A percentile compares a stretch with the other conserved stretches of the same genome.
phyloP scores from a whole-genome alignment of 345 rosid genomes.

The Eutrema japonicum region DNA sequence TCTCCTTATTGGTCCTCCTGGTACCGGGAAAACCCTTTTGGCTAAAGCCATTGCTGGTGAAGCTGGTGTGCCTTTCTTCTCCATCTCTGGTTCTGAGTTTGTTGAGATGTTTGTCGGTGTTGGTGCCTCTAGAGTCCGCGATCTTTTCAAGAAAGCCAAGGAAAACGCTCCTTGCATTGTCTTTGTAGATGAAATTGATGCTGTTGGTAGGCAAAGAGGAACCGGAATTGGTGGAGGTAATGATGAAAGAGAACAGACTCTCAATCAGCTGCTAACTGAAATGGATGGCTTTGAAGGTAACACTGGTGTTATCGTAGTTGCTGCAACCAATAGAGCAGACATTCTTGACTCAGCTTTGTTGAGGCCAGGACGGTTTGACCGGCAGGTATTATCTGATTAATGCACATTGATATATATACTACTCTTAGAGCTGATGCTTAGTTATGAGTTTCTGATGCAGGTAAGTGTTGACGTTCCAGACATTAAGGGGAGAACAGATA shows the following conservation, averaged over 20 bases:
- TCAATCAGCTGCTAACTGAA: conserved; percentile 93
- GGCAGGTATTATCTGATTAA: conserved; percentile 63
- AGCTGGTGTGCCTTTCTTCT: conserved; percentile 97
- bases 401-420: background rate
- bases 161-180: conserved; percentile 97
- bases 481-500: conserved; percentile 84
- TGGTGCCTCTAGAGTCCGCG: conserved; percentile 95
- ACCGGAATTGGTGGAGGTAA: conserved; percentile 98
- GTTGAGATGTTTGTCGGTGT: conserved; percentile 99
- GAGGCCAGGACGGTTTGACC: conserved; percentile 95
- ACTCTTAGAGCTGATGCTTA: conserved; percentile 25
- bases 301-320: conserved; percentile 89
- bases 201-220: conserved; percentile 96
- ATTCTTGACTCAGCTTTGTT: conserved; percentile 91
- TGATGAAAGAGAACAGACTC: conserved; percentile 98
- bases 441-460: conserved; percentile 48
- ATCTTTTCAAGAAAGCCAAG: conserved; percentile 94
- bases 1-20: conserved; percentile 97
- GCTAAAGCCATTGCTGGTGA: conserved; percentile 99
- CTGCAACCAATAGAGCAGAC: conserved; percentile 95
- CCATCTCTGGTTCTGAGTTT: conserved; percentile 96
- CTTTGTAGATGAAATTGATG: conserved; percentile 98
- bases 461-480: conserved; percentile 95
- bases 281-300: conserved; percentile 99
- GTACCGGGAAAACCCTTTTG: conserved; percentile 98